Evolutionary conservation across 192 early-diverging fungal genomes (phyloP).

Genomic region (Podila minutissima): DNA sequence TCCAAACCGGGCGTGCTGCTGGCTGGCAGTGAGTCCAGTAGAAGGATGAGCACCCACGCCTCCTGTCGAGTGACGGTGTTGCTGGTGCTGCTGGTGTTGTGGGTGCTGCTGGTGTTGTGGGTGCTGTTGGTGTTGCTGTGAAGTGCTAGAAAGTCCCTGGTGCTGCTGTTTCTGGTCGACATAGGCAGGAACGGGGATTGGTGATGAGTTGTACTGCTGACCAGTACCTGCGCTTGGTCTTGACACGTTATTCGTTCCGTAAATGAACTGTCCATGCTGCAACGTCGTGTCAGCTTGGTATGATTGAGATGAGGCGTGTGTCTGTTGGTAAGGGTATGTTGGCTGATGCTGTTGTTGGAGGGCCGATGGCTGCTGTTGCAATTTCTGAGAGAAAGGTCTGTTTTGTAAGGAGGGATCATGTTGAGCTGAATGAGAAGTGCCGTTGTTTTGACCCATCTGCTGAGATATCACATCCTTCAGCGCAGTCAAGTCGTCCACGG

Average conservation of each 20-base stretch:
- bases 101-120: slow-evolving; percentile 14
- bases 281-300: neutral
- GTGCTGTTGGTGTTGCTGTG: slow-evolving; percentile 23
- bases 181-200: slow-evolving; percentile 31
- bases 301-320: neutral
- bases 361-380: slow-evolving; percentile 18
- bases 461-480: slow-evolving; percentile 62
- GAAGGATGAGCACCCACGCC: neutral
- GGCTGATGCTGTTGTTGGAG: slow-evolving; percentile 17
- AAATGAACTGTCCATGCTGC: neutral
- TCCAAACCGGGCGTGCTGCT: slow-evolving; percentile 41
- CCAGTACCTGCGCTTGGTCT: neutral
- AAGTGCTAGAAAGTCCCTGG: slow-evolving; percentile 21
- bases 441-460: slow-evolving; percentile 42
- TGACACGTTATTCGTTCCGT: neutral
- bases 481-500: slow-evolving; percentile 64
- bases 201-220: slow-evolving; percentile 32
- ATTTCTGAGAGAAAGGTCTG: neutral
- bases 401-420: neutral
- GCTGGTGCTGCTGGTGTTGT: slow-evolving; percentile 22
- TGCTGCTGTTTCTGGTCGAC: slow-evolving; percentile 18
- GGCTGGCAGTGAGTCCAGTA: slow-evolving; percentile 21
- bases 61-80: slow-evolving; percentile 34
- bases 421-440: neutral
- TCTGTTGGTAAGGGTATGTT: slow-evolving; percentile 5